These are phyloP conservation scores for Carex kokanica DNA, from an alignment of 176 grass and related monocot genomes.

Conservation along the genomic window DNA sequence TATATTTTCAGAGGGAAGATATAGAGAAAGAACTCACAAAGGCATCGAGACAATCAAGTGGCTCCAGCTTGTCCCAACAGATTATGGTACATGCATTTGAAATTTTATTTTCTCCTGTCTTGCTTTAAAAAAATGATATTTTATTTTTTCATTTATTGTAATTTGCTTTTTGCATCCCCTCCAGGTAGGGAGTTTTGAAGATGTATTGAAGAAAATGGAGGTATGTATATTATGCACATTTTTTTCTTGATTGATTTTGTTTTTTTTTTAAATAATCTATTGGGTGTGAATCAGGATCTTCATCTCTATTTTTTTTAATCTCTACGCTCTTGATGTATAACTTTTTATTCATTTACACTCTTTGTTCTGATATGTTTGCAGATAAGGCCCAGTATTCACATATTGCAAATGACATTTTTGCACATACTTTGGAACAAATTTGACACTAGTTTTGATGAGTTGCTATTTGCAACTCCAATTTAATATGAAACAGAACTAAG, in stretches of 20 bases:
- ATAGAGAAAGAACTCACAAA: conserved; percentile 88
- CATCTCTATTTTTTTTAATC: neutral
- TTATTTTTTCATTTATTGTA: neutral
- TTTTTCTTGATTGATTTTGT: neutral
- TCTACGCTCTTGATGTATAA: neutral
- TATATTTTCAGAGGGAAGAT: conserved; percentile 99
- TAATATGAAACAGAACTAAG: neutral
- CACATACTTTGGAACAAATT: neutral
- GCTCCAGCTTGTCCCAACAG: conserved; percentile 59
- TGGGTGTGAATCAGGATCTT: neutral
- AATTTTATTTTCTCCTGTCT: conserved; percentile 10
- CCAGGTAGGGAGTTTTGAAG: conserved; percentile 92
- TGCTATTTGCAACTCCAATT: neutral
- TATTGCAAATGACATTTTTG: neutral
- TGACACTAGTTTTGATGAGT: neutral
- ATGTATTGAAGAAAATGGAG: conserved; percentile 98
- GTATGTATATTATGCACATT: conserved; percentile 32
- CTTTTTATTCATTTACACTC: neutral
- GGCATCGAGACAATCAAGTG: conserved; percentile 50
- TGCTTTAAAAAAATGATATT: neutral
- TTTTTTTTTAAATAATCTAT: neutral
- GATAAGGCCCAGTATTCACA: neutral
- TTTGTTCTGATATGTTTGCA: neutral
- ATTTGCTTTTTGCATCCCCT: conserved; percentile 5
- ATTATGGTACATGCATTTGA: conserved; percentile 52